Conservation (phyloP, 2,329 filamentous ascomycete genomes). For the Ophiocordyceps camponoti-saundersi region DNA sequence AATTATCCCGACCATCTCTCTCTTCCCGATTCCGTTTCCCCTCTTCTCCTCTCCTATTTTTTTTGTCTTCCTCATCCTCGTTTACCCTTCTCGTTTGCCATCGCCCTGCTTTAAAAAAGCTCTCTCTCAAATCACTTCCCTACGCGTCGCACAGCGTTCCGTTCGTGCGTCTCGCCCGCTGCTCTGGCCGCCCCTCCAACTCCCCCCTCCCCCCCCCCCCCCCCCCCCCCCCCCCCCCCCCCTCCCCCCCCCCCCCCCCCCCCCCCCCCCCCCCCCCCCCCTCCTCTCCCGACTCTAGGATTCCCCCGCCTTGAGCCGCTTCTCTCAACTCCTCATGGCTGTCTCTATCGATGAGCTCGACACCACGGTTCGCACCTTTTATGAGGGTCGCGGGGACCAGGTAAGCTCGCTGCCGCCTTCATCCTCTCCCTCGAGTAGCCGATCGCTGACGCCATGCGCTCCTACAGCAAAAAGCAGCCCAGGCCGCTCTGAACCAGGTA, state of each 20-base stretch:
- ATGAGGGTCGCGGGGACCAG: conserved; percentile 87
- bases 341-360: conserved; percentile 86
- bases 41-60: conserved; percentile 1
- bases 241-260: background rate
- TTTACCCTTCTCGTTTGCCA: background rate
- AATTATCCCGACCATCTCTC: conserved; percentile 2
- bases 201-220: conserved; percentile 3
- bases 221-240: background rate
- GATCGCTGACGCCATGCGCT: conserved; percentile 15
- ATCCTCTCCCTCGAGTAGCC: background rate
- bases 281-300: background rate
- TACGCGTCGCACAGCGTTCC: conserved; percentile 8
- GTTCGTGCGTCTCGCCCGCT: conserved; percentile 10
- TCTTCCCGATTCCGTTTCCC: background rate
- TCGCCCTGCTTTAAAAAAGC: background rate
- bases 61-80: background rate
- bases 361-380: conserved; percentile 89
- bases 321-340: conserved; percentile 35
- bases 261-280: conserved; percentile 4
- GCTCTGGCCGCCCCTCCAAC: background rate
- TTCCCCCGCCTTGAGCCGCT: conserved; percentile 11
- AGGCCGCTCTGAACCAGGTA: conserved; percentile 85
- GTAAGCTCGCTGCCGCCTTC: conserved; percentile 33
- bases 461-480: conserved; percentile 82
- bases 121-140: conserved; percentile 1